Base-by-base conservation (phyloP, 495 filamentous ascomycete genomes). In the Penicillium arizonense region DNA sequence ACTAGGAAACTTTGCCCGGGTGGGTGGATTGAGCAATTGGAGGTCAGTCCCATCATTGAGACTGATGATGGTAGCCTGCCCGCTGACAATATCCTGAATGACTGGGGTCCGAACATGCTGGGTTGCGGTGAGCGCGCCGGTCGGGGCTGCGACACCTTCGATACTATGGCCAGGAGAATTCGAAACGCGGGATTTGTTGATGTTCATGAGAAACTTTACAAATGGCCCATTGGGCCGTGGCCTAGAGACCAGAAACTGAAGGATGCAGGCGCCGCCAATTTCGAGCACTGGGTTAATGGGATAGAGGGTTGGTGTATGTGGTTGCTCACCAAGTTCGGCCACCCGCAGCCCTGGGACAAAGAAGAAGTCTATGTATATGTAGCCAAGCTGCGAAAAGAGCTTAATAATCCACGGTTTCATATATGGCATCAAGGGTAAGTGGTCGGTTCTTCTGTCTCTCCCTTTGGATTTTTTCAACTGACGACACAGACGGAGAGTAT, bases 181-280 rank as follows among this genome's bases (percentile, higher is more conserved):
- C 55, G 59, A 39, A 57, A 59, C 7, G 63, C 63, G 14, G 68
- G 65, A 5, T 69, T 71, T 46, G 49, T 46, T 12, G 63, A 69
- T 38, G 56, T 69, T 11, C 46, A 53, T 13, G 46, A 57, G 55
- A 67, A 65, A 14, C 63, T 74, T 10, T 80, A 80, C 46, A 82
- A 85, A 44, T 70, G 86, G 49, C 86, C 85, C 9, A 73, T 85
- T 46, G 83, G 83, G 2, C 71, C 77, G 2, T 89, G 86, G 85
- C 73, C 83, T 12, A 81, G 74, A 61, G 82, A 87, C 52, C 77
- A 75, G 34, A 70, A 73, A 20, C 58, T 87, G 58, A 87, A 86
- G 62, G 77, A 78, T 52, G 80, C 87, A 21, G 86, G 86, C 62
- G 69, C 75, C 45, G 81, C 76, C 20, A 82, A 85, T 45, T 57